These are phyloP conservation scores for Sporothrix phasma DNA, from an alignment of 2,329 filamentous ascomycete species.

Conservation along the genomic window DNA sequence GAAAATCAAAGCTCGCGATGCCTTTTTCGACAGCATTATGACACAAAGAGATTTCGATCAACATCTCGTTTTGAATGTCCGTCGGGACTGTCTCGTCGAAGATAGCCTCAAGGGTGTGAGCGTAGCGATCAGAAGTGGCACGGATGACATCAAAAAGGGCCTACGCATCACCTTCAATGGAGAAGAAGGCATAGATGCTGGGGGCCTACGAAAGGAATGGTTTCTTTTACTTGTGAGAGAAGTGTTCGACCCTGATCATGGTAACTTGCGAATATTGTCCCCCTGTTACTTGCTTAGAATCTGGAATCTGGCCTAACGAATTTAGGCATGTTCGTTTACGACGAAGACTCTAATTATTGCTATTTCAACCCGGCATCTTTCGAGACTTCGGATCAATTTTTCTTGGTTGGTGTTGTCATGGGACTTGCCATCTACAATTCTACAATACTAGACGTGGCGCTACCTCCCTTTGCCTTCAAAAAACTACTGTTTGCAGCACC, in stretches of 20 bases:
- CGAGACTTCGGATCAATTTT: slow-evolving; percentile 86
- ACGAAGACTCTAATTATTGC: slow-evolving; percentile 81
- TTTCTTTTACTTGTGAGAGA: slow-evolving; percentile 81
- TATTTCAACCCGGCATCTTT: slow-evolving; percentile 90
- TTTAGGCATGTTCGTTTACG: slow-evolving; percentile 80
- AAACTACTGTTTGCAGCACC: slow-evolving; percentile 74
- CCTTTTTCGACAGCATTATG: slow-evolving; percentile 84
- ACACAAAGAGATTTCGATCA: slow-evolving; percentile 63
- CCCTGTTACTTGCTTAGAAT: neutral
- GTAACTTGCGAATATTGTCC: slow-evolving; percentile 37
- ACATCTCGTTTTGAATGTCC: slow-evolving; percentile 65
- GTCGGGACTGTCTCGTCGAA: slow-evolving; percentile 77
- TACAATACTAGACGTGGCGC: slow-evolving; percentile 77
- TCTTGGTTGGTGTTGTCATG: slow-evolving; percentile 76
- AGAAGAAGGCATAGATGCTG: slow-evolving; percentile 85
- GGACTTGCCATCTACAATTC: slow-evolving; percentile 92
- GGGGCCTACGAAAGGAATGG: slow-evolving; percentile 88
- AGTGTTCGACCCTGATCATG: slow-evolving; percentile 83
- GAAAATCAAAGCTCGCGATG: slow-evolving; percentile 77
- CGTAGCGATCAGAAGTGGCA: slow-evolving; percentile 68
- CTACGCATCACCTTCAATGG: slow-evolving; percentile 75
- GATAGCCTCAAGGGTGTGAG: slow-evolving; percentile 79
- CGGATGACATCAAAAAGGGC: slow-evolving; percentile 84
- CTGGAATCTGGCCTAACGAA: neutral
- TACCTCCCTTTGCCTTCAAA: slow-evolving; percentile 82